Evolutionary conservation across 192 early-diverging fungal genomes (phyloP).

Genomic region (Umbelopsis isabellina): DNA sequence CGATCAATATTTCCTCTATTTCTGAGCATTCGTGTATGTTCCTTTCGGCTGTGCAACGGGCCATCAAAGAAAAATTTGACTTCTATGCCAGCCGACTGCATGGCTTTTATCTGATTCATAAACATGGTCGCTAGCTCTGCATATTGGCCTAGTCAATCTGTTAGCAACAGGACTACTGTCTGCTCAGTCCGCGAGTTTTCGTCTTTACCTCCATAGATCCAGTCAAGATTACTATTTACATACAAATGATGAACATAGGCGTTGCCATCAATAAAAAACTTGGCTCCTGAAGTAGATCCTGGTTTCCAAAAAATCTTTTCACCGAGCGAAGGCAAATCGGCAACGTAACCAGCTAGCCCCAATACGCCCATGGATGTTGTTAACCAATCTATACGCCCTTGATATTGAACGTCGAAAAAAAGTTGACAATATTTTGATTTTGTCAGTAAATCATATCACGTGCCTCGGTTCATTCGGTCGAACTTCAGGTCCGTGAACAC

Average conservation of each 20-base stretch:
- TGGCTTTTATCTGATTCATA: constrained; percentile 28
- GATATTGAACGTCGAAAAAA: neutral
- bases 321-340: constrained; percentile 16
- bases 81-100: constrained; percentile 36
- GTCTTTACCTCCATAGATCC: constrained; percentile 49
- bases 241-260: constrained; percentile 56
- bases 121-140: constrained; percentile 38
- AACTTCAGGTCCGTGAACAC: too few species aligned
- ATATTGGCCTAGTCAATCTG: constrained; percentile 39
- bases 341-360: constrained; percentile 30
- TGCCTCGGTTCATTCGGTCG: too few species aligned
- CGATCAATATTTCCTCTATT: constrained; percentile 49
- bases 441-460: constrained; percentile 9
- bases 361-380: constrained; percentile 28
- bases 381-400: neutral
- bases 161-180: neutral
- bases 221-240: constrained; percentile 40
- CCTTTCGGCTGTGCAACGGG: constrained; percentile 45
- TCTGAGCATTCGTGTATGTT: constrained; percentile 42
- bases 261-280: constrained; percentile 55
- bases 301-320: constrained; percentile 8
- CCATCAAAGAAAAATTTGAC: constrained; percentile 54
- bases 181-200: neutral
- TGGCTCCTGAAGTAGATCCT: neutral
- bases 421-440: neutral